Base-by-base conservation (phyloP, 2,329 filamentous ascomycete species). In the Bipolaris bicolor region DNA sequence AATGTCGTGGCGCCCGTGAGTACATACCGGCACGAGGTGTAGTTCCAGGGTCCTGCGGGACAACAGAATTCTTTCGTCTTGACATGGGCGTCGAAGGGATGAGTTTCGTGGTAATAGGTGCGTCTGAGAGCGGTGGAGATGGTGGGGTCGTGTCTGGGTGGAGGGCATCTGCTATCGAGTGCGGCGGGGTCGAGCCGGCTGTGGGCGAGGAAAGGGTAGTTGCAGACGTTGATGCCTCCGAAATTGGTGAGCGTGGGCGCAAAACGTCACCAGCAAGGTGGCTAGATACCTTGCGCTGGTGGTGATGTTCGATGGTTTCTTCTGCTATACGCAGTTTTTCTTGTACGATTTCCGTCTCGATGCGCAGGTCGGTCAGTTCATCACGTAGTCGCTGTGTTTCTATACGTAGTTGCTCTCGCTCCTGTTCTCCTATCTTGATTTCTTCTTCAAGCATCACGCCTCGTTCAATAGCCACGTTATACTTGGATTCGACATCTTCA, bases 401-500 rank as follows among this genome's bases (percentile, higher is more conserved):
- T 68, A 99, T 97, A 49, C 95, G 88, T 60, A 99, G 81, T 7
- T 82, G 79, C 77, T 99, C 95, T 71, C 95, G 87, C 77, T 99
- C 95, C 78, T 96, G 90, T 73, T 99, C 95, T 45, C 92, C 91
- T 43, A 87, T 85, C 78, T 90, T 94, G 71, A 98, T 90, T 76
- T 98, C 95, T 76, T 97, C 93, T 74, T 99, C 95, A 79, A 97
- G 86, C 84, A 99, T 87, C 24, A 99, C 95, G 9, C 85, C 88
- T 52, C 94, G 85, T 79, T 99, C 95, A 67, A 99, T 96, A 4
- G 93, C 87, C 55, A 96, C 86, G 75, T 97, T 98, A 78, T 95
- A 97, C 78, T 98, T 99, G 61, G 90, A 94, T 79, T 99, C 95
- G 77, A 99, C 83, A 73, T 99, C 95, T 79, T 99, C 95, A 61